Conservation (phyloP, 2,329 filamentous ascomycete species). For the Colletotrichum tropicale region DNA sequence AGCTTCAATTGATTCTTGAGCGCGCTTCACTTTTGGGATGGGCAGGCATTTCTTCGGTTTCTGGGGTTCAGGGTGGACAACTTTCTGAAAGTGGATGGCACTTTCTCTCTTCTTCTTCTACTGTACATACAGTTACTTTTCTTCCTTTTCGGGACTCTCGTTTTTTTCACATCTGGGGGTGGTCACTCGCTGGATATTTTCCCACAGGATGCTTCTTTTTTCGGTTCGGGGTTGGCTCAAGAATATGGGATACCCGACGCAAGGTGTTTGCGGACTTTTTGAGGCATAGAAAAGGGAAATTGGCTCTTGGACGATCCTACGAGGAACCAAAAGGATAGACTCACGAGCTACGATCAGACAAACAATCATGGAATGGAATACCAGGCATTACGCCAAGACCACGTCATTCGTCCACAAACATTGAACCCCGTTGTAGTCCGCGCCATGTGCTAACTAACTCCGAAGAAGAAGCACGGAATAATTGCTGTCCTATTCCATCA, state of each 20-base stretch:
- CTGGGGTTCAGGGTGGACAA: not conserved
- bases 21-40: not conserved
- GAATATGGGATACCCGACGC: conserved; percentile 11
- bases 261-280: conserved; percentile 18
- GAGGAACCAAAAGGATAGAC: conserved; percentile 24
- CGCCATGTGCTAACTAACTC: not conserved
- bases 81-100: not conserved
- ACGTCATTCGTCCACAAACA: not conserved
- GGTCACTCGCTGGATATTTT: conserved; percentile 20
- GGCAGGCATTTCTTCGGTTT: not conserved
- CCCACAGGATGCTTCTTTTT: conserved; percentile 16
- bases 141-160: conserved; percentile 17
- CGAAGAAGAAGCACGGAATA: not conserved
- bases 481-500: not conserved
- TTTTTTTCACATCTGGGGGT: conserved; percentile 22
- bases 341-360: conserved; percentile 26
- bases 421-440: not conserved
- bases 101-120: conserved; percentile 31
- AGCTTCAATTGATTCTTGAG: not conserved
- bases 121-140: conserved; percentile 35
- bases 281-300: conserved; percentile 16
- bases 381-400: not conserved
- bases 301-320: conserved; percentile 15
- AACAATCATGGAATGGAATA: conserved; percentile 13
- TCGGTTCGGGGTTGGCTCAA: conserved; percentile 13